phyloP scores from a whole-genome alignment of 2,329 filamentous ascomycete species.

The Aspergillus versicolor region DNA sequence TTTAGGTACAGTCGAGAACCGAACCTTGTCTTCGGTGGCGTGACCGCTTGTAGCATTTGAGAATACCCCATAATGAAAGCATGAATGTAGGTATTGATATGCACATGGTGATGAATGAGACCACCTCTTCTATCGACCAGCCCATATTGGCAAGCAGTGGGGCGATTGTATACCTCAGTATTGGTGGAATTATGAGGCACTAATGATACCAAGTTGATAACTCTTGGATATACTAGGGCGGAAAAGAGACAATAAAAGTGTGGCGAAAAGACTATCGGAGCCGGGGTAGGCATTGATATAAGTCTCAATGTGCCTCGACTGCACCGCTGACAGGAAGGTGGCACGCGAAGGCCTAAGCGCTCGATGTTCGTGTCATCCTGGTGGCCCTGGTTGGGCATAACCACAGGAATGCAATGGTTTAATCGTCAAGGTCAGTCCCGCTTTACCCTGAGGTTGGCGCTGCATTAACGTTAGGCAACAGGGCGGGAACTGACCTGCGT shows the following conservation, averaged over 20 bases:
- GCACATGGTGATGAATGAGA: constrained; percentile 2
- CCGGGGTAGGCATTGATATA: not conserved
- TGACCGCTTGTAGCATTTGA: not conserved
- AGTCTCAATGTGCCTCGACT: not conserved
- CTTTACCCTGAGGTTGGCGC: not conserved
- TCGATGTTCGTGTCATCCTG: not conserved
- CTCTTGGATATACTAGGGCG: no score
- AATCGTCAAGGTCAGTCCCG: not conserved
- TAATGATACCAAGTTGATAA: no score
- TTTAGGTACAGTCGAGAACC: not conserved
- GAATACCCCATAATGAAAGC: not conserved
- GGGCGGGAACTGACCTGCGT: no score
- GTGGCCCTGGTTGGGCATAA: not conserved
- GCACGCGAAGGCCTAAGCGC: not conserved
- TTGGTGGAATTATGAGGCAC: no score
- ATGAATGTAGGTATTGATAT: not conserved
- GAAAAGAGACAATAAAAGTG: no score
- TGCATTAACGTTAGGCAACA: not conserved
- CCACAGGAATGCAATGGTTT: not conserved
- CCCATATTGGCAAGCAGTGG: not conserved
- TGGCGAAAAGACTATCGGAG: not conserved
- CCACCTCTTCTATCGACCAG: not conserved
- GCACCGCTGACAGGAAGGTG: not conserved
- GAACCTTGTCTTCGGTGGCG: not conserved
- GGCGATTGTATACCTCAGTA: no score